Evolutionary conservation across 148 eudicot species (phyloP).

Genomic region (Oxyria digyna): DNA sequence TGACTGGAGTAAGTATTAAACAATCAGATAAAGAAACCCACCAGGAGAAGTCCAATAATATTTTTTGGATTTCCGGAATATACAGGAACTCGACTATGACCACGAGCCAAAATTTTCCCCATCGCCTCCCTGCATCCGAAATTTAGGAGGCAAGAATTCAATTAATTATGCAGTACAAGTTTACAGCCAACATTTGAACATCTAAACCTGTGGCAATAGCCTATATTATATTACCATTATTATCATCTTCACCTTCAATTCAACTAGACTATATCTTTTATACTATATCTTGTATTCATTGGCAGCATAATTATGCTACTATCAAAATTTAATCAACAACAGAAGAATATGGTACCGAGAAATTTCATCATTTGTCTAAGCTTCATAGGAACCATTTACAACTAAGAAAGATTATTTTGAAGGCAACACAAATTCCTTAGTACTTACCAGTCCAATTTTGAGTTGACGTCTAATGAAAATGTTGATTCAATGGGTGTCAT

Average conservation of each 20-base stretch:
- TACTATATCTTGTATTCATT: background rate
- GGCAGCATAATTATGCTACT: background rate
- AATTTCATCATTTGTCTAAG: background rate
- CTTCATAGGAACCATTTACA: background rate
- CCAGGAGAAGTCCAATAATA: slow-evolving; percentile 94
- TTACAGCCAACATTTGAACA: background rate
- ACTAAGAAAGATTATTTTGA: background rate
- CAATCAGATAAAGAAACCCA: slow-evolving; percentile 19
- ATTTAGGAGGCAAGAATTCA: background rate
- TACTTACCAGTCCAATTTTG: slow-evolving; percentile 84
- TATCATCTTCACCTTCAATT: background rate
- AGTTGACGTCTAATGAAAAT: slow-evolving; percentile 85
- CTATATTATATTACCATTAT: background rate
- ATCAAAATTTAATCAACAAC: background rate
- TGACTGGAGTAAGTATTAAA: background rate
- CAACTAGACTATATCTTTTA: background rate
- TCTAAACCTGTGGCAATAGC: background rate
- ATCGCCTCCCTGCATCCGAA: slow-evolving; percentile 73
- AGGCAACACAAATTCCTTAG: background rate
- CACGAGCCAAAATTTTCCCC: slow-evolving; percentile 93
- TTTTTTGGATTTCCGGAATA: slow-evolving; percentile 88
- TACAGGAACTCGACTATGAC: slow-evolving; percentile 97
- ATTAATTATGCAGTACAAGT: background rate
- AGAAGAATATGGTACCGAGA: background rate
- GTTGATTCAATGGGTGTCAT: slow-evolving; percentile 99